Base-by-base conservation (phyloP, 2,329 filamentous ascomycete species). In the Hypoxylon sp. region DNA sequence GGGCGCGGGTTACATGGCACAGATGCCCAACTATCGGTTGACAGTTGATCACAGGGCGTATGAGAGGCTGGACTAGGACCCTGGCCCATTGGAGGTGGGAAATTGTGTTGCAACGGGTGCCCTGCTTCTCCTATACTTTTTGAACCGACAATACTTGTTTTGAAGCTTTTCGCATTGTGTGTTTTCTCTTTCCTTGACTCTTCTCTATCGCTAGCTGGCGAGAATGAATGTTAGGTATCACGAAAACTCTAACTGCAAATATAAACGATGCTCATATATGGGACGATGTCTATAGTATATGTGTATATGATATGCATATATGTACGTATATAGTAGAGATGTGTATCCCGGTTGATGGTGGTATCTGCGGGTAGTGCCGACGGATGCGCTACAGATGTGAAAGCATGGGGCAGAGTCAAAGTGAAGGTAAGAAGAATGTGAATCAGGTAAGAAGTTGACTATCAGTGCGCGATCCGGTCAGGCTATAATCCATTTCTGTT, bases 151-250 rank as follows among this genome's bases (percentile, higher is more conserved):
- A 63, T 69, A 71, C 27, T 69, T 73, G 60, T 62, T 67, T 71
- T 69, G 68, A 68, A 72, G 66, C 70, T 68, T 69, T 73, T 73
- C 72, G 70, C 73, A 71, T 74, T 70, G 71, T 72, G 62, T 70
- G 60, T n/a, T 39, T 72, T 57, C 67, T 66, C 59, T 62, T 71
- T 60, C 67, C 59, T 69, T 60, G 35, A 46, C 56, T 62, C 19
- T 56, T 65, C 53, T 63, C 60, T 54, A 66, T 68, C 66, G 66
- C 70, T 71, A 66, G 64, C 64, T 65, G 53, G 70, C 64, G 68
- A 62, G 67, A 68, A 72, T 55, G 65, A 69, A 67, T 68, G 61
- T 65, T 70, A 70, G 64, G 65, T 73, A 70, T 64, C 60, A 74
- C 67, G 66, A 72, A 72, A 72, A 72, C 66, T 59, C 67, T 71